These are phyloP conservation scores for Polyporus arcularius DNA, from an alignment of 768 basidiomycete species.

Conservation along the genomic window DNA sequence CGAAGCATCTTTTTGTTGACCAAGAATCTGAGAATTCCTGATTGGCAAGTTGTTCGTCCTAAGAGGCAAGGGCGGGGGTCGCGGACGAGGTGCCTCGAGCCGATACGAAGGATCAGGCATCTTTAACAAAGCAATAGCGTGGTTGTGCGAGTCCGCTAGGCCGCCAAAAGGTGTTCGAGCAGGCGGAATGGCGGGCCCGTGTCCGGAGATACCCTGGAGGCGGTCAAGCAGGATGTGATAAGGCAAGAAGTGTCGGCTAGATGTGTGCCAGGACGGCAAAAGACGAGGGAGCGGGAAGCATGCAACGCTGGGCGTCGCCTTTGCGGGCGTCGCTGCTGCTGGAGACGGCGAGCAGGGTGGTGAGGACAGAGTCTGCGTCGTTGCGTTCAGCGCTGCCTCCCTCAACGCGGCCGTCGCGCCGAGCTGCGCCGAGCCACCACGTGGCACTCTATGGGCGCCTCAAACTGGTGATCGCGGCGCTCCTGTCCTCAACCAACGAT, in stretches of 20 bases:
- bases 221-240: slow-evolving; percentile 11
- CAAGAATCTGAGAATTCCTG: slow-evolving; percentile 44
- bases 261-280: neutral
- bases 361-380: slow-evolving; percentile 3
- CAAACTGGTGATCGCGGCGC: slow-evolving; percentile 1
- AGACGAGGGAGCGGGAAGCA: neutral
- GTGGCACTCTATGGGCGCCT: slow-evolving; percentile 16
- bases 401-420: slow-evolving; percentile 21
- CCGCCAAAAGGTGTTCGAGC: slow-evolving; percentile 12
- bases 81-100: slow-evolving; percentile 63
- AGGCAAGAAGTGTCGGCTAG: slow-evolving; percentile 12
- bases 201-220: slow-evolving; percentile 15
- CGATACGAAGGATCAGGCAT: slow-evolving; percentile 68
- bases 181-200: neutral
- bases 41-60: slow-evolving; percentile 49
- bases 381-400: slow-evolving; percentile 4
- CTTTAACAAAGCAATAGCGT: slow-evolving; percentile 15
- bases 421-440: slow-evolving; percentile 15
- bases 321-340: slow-evolving; percentile 5
- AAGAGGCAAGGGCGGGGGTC: slow-evolving; percentile 57
- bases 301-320: slow-evolving; percentile 6
- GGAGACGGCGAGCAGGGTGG: slow-evolving; percentile 1
- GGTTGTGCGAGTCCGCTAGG: slow-evolving; percentile 2
- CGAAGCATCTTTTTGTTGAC: slow-evolving; percentile 40
- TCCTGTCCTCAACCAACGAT: slow-evolving; percentile 1